phyloP scores from a whole-genome alignment of 2,329 filamentous ascomycete genomes.

The Fusarium xylarioides region DNA sequence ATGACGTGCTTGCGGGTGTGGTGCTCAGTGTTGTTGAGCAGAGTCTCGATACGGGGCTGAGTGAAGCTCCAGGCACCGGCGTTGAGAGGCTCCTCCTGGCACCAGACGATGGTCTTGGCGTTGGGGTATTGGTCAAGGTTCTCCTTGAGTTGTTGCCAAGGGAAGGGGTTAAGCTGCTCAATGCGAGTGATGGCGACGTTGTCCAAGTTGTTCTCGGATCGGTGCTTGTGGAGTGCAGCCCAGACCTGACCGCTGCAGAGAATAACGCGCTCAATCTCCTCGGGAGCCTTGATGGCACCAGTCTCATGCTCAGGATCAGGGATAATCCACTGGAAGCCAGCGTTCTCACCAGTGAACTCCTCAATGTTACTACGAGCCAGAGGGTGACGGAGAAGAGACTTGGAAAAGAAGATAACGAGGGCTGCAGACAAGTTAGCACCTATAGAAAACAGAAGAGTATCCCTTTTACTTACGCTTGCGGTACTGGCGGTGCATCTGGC shows the following conservation, averaged over 20 bases:
- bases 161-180: slow-evolving; percentile 98
- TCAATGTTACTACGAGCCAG: slow-evolving; percentile 88
- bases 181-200: slow-evolving; percentile 94
- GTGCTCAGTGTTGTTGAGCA: slow-evolving; percentile 91
- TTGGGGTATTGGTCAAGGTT: slow-evolving; percentile 98
- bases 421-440: slow-evolving; percentile 54
- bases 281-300: slow-evolving; percentile 77
- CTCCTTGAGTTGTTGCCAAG: slow-evolving; percentile 95
- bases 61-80: slow-evolving; percentile 96
- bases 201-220: slow-evolving; percentile 84
- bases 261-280: slow-evolving; percentile 93
- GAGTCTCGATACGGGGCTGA: slow-evolving; percentile 96
- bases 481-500: slow-evolving; percentile 99
- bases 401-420: slow-evolving; percentile 97
- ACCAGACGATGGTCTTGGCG: slow-evolving; percentile 96
- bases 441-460: background rate
- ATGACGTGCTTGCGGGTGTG: slow-evolving; percentile 96
- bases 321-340: slow-evolving; percentile 97
- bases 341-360: slow-evolving; percentile 84
- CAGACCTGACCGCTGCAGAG: slow-evolving; percentile 97
- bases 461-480: slow-evolving; percentile 81
- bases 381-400: slow-evolving; percentile 93
- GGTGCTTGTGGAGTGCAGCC: slow-evolving; percentile 88
- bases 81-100: slow-evolving; percentile 97
- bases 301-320: slow-evolving; percentile 85